Evolutionary conservation across 805 yeast species (phyloP), one percentile per base, ranked within the genome.

Genomic region (Zygotorulaspora florentina): DNA sequence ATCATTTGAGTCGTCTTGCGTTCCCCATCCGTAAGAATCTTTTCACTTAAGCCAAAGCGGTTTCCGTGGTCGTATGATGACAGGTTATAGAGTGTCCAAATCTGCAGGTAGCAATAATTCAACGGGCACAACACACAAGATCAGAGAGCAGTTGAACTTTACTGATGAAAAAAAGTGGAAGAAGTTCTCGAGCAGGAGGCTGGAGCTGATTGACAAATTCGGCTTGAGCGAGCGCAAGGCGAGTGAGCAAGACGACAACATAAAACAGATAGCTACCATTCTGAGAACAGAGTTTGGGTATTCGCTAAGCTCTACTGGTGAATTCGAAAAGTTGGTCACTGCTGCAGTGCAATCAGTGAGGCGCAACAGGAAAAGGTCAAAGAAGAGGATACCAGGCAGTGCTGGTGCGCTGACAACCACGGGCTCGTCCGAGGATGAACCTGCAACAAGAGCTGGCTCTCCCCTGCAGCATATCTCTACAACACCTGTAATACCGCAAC

Each of bases 331-430:
- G 62, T 73, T 91, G 29, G 97, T 93, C 0, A 72, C 96, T 30
- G 95, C 96, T 8, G 98, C 96, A 1, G 83, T 91, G 23, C 99
- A 91, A 66, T 83, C 95, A 42, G 97, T 87, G 1, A 71, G 98
- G 51, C 72, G 99, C 53, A 91, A 91, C 64, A 74, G 96, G 48
- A 87, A 84, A 59, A 66, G 96, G 52, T 77, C 80, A 7, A 70
- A 71, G 49, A 75, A 73, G 55, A 60, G 61, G 23, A 17, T 30
- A 13, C 44, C 48, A 15, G 42, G 26, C 10, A 36, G 49, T 6
- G 30, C 28, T 13, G 36, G 37, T 8, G 45, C 42, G 2, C 23
- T 37, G n/a, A 20, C 48, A n/a, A 45, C 33, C 10, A 15, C 37
- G 34, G 42, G 27, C 15, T 27, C 45, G n/a, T 46, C 49, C 4